These are phyloP conservation scores for Sugiyamaella valdiviana DNA, from an alignment of 805 yeast genomes.

Conservation along the genomic window DNA sequence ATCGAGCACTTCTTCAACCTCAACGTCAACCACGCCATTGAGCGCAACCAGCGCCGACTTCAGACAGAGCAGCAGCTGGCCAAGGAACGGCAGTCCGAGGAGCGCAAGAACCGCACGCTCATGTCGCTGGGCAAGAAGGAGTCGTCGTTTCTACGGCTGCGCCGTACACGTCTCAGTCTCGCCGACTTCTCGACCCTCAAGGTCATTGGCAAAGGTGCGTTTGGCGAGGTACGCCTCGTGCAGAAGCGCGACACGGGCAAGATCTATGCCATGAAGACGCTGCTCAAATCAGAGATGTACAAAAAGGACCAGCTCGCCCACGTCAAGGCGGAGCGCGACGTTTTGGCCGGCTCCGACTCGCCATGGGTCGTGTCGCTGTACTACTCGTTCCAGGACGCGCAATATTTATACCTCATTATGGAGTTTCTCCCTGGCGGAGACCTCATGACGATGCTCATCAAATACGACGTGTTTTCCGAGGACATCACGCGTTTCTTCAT, in stretches of 20 bases:
- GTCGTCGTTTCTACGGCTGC: constrained; percentile 73
- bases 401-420: constrained; percentile 71
- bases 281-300: constrained; percentile 86
- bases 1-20: constrained; percentile 81
- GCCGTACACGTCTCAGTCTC: constrained; percentile 75
- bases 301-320: constrained; percentile 92
- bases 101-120: constrained; percentile 75
- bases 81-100: constrained; percentile 72
- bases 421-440: constrained; percentile 82
- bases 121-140: constrained; percentile 82
- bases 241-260: constrained; percentile 89
- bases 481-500: constrained; percentile 84
- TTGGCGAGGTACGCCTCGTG: constrained; percentile 93
- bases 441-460: constrained; percentile 89
- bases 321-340: constrained; percentile 94
- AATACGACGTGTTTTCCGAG: constrained; percentile 90
- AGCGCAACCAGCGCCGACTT: constrained; percentile 86
- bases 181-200: constrained; percentile 86
- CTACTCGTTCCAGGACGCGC: constrained; percentile 74
- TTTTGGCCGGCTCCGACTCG: constrained; percentile 80
- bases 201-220: constrained; percentile 94
- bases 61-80: constrained; percentile 70
- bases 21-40: constrained; percentile 87
- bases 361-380: constrained; percentile 84
- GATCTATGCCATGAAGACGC: constrained; percentile 91